Evolutionary conservation across 345 rosid genomes (phyloP).

Genomic region (Sonneratia alba): DNA sequence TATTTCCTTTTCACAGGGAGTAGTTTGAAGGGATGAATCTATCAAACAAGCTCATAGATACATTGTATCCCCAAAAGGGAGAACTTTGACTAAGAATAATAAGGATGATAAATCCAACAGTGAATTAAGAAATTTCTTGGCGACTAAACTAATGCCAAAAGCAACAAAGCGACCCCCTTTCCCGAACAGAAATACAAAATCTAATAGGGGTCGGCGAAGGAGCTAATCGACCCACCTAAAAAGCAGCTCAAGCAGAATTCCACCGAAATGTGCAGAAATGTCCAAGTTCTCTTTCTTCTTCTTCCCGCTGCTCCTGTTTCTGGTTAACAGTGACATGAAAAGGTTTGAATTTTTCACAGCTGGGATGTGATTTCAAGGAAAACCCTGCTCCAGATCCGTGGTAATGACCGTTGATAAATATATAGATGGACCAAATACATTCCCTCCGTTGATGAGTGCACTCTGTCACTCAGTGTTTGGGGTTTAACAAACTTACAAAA

Average conservation of each 20-base stretch:
- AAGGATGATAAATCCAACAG: not conserved
- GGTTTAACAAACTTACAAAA: not conserved
- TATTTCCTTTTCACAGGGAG: not conserved
- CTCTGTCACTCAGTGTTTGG: not conserved
- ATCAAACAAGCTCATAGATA: slow-evolving; percentile 6
- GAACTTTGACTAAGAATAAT: not conserved
- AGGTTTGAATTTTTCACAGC: too few relatives aligned
- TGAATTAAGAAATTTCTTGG: not conserved
- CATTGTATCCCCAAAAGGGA: slow-evolving; percentile 6
- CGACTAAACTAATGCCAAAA: slow-evolving; percentile 1
- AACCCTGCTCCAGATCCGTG: not conserved
- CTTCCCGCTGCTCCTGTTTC: not conserved
- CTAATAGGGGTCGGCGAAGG: not conserved
- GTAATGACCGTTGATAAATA: not conserved
- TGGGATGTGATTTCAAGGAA: too few relatives aligned
- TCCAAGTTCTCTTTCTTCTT: not conserved
- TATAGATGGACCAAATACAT: not conserved
- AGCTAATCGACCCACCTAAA: not conserved
- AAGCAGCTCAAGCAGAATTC: too few relatives aligned
- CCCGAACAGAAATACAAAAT: not conserved
- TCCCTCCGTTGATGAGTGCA: not conserved
- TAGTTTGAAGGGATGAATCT: not conserved
- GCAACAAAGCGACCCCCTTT: not conserved
- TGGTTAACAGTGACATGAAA: too few relatives aligned
- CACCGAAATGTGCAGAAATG: not conserved